Base-by-base conservation (phyloP, 2,329 filamentous ascomycete species). In the Pseudocercospora vitis region DNA sequence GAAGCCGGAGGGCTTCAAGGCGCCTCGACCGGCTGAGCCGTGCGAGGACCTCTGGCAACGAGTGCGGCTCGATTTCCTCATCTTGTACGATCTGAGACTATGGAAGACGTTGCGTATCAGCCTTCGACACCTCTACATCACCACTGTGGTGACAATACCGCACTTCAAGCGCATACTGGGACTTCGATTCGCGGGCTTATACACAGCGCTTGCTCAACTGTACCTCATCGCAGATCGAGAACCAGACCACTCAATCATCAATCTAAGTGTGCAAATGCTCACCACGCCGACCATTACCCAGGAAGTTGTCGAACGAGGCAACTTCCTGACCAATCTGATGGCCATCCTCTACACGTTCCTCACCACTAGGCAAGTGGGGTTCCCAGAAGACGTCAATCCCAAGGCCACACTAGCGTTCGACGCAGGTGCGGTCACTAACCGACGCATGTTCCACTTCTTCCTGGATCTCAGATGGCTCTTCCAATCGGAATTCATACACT, bases 201-300 rank as follows among this genome's bases (percentile, higher is more conserved):
- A 99, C 73, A 97, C 94, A 1, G 89, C 88, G 2, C 76, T 99
- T 44, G 91, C 94, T 4, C 92, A 99, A 69, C 78, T 99, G 3
- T 99, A 97, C 70, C 81, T 99, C 24, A 94, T 99, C 60, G 92
- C 92, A 11, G 94, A 99, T 68, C 82, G 94, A 59, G 94, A 99
- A 70, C 94, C 94, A 2, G 94, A 99, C 67, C 92, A 97, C 71
- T 97, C 92, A 8, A 97, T 99, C 68, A 96, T 99, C 77, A 96
- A 96, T 68, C 82, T 99, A 31, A 97, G 92, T 3, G 77, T 97
- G 24, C 94, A 99, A 69, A 95, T 99, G 83, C 78, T 99, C 58
- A 99, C 94, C 0, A 96, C 94, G 0, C 91, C 94, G 1, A 95
- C 92, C 0, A 97, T 99, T 61, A 97, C 92, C 0, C 88, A 91